phyloP scores from a whole-genome alignment of 2,329 filamentous ascomycete genomes.

The Neospermospora avenae region DNA sequence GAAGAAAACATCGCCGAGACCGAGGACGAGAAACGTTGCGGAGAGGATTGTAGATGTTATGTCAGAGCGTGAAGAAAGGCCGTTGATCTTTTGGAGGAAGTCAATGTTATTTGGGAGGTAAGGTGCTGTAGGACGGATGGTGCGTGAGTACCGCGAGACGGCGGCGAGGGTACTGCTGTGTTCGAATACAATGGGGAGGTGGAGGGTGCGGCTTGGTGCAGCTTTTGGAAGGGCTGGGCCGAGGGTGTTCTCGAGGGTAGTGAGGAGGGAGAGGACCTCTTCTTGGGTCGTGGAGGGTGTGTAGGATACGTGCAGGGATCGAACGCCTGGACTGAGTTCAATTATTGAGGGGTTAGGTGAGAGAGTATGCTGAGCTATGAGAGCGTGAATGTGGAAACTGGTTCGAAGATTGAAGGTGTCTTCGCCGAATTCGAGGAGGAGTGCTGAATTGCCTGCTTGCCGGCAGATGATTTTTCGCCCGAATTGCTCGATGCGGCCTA shows the following conservation, averaged over 20 bases:
- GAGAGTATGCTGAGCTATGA: neutral
- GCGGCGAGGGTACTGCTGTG: slow-evolving; percentile 1
- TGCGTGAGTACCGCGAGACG: slow-evolving; percentile 1
- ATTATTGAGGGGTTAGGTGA: neutral
- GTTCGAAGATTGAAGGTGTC: slow-evolving; percentile 4
- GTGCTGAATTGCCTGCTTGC: slow-evolving; percentile 4
- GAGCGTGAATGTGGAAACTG: slow-evolving; percentile 4
- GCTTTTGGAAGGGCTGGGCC: neutral
- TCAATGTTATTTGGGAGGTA: slow-evolving; percentile 8
- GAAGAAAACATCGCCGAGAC: slow-evolving; percentile 7
- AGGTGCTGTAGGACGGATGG: slow-evolving; percentile 1
- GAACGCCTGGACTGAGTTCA: slow-evolving; percentile 4
- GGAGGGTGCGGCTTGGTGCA: neutral
- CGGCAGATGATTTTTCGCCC: neutral
- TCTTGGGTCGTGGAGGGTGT: neutral
- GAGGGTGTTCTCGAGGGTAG: neutral
- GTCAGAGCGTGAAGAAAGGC: neutral
- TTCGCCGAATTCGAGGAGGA: slow-evolving; percentile 5
- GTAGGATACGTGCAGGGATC: slow-evolving; percentile 2
- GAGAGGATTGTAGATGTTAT: neutral
- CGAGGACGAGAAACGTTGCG: slow-evolving; percentile 6
- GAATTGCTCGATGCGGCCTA: neutral
- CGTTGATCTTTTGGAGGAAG: slow-evolving; percentile 4
- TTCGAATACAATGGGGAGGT: slow-evolving; percentile 8
- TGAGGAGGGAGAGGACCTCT: neutral